Evolutionary conservation across 768 basidiomycete species (phyloP).

Genomic region (Lactarius hatsudake): DNA sequence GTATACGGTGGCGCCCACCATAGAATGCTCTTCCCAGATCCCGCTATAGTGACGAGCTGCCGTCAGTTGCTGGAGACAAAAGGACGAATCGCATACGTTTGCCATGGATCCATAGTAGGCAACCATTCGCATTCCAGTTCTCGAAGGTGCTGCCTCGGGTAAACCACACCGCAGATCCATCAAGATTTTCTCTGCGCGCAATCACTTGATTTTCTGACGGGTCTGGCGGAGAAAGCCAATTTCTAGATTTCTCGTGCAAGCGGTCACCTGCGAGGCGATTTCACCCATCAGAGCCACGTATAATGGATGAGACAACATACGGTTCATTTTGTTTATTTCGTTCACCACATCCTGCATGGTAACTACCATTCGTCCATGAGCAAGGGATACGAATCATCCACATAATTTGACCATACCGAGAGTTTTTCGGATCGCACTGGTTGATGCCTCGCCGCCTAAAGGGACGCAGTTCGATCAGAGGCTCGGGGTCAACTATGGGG

Average conservation of each 20-base stretch:
- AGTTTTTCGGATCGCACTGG: background rate
- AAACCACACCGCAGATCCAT: background rate
- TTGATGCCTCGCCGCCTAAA: background rate
- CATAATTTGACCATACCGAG: background rate
- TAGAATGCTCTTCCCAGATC: slow-evolving; percentile 7
- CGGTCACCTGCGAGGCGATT: background rate
- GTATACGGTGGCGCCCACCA: background rate
- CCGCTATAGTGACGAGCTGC: background rate
- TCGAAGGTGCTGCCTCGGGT: background rate
- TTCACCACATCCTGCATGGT: background rate
- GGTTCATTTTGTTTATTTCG: slow-evolving; percentile 8
- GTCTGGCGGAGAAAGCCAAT: slow-evolving; percentile 8
- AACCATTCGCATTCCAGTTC: background rate
- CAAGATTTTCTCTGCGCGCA: background rate
- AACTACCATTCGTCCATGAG: background rate
- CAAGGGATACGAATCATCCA: background rate
- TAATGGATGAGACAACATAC: background rate
- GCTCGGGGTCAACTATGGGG: background rate
- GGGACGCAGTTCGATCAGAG: background rate
- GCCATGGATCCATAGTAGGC: slow-evolving; percentile 2
- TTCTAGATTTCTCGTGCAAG: background rate
- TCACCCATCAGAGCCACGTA: background rate
- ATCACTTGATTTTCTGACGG: slow-evolving; percentile 7
- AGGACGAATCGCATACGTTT: background rate
- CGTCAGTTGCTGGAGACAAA: background rate